Evolutionary conservation across 2,329 filamentous ascomycete genomes (phyloP).

Genomic region (Rhexocercosporidium sp.): DNA sequence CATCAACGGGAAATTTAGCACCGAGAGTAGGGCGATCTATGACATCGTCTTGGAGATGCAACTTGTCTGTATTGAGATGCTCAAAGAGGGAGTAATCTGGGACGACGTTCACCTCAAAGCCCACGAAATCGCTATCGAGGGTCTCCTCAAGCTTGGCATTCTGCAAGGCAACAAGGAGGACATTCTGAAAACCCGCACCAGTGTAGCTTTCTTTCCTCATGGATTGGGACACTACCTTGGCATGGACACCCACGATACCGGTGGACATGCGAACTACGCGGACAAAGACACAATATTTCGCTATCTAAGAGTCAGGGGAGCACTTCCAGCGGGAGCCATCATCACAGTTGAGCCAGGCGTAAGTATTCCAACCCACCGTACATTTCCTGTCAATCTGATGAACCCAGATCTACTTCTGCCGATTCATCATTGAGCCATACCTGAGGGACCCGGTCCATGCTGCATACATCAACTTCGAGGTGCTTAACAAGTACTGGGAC

Average conservation of each 20-base stretch:
- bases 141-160: slow-evolving; percentile 77
- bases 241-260: slow-evolving; percentile 90
- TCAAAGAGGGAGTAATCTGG: slow-evolving; percentile 78
- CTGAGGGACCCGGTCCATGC: slow-evolving; percentile 73
- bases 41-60: slow-evolving; percentile 89
- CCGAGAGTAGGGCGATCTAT: slow-evolving; percentile 77
- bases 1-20: slow-evolving; percentile 71
- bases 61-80: slow-evolving; percentile 71
- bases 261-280: slow-evolving; percentile 76
- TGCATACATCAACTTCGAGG: slow-evolving; percentile 75
- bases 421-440: slow-evolving; percentile 84
- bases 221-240: slow-evolving; percentile 90
- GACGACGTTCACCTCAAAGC: slow-evolving; percentile 82
- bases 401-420: slow-evolving; percentile 83
- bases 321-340: slow-evolving; percentile 77
- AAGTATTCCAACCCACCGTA: slow-evolving; percentile 46
- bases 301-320: slow-evolving; percentile 81
- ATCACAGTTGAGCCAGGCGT: slow-evolving; percentile 95
- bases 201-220: slow-evolving; percentile 89
- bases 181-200: slow-evolving; percentile 79
- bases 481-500: slow-evolving; percentile 80
- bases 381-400: slow-evolving; percentile 4
- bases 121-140: slow-evolving; percentile 81
- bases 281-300: slow-evolving; percentile 86
- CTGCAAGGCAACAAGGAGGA: slow-evolving; percentile 71